Percentiles rank a stretch among this genome's conserved stretches.
These are phyloP conservation scores for Hapsidospora chrysogenum DNA, from an alignment of 495 filamentous ascomycete genomes.

Conservation along the genomic window DNA sequence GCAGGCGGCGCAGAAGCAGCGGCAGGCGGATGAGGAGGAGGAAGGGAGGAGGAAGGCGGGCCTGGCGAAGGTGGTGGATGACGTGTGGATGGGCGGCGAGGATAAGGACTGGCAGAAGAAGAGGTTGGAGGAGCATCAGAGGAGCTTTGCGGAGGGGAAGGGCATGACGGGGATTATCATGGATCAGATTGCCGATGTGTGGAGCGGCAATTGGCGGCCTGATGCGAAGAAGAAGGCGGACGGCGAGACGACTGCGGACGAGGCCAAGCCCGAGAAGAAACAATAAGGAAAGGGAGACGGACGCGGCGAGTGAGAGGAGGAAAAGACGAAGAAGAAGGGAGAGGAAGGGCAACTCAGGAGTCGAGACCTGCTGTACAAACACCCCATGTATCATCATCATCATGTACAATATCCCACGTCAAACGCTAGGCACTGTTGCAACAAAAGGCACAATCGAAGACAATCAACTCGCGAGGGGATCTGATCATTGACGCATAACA, in stretches of 20 bases:
- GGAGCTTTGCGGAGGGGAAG: conserved; percentile 59
- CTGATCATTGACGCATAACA: too few relatives aligned
- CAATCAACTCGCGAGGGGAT: too few relatives aligned
- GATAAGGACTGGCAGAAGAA: conserved; percentile 15
- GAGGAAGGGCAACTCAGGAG: too few relatives aligned
- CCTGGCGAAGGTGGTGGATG: conserved; percentile 28
- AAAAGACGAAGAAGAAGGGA: too few relatives aligned
- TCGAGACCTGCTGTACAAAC: too few relatives aligned
- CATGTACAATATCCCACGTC: too few relatives aligned
- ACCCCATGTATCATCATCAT: too few relatives aligned
- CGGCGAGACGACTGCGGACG: conserved; percentile 12
- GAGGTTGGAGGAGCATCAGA: conserved; percentile 50
- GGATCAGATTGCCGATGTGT: conserved; percentile 75
- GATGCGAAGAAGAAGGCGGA: conserved; percentile 9
- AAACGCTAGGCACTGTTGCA: too few relatives aligned
- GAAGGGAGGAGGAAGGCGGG: conserved; percentile 9
- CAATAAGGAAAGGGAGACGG: too few relatives aligned
- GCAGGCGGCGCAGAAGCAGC: conserved; percentile 12
- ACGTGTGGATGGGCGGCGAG: conserved; percentile 14
- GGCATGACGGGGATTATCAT: conserved; percentile 69
- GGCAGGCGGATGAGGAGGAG: conserved; percentile 6
- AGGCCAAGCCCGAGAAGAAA: conserved; percentile 10
- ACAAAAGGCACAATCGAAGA: too few relatives aligned
- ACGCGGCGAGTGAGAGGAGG: too few relatives aligned
- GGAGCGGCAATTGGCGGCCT: conserved; percentile 31